Conservation (phyloP, 495 filamentous ascomycete genomes). For the Daldinia concentrica region DNA sequence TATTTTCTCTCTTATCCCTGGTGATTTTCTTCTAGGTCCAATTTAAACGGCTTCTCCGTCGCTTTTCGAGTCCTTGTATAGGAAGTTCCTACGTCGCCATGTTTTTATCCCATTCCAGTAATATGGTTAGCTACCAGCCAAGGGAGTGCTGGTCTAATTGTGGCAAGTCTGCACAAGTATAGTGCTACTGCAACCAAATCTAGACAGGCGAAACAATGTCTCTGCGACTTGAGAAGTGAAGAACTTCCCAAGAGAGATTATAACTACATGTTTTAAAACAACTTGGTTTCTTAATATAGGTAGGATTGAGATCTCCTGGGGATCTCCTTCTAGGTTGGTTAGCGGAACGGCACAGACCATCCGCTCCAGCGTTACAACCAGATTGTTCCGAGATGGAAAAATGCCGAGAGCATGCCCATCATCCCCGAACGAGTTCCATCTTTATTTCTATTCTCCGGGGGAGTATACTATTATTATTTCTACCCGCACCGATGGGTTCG, state of each 20-base stretch:
- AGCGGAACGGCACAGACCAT: constrained; percentile 10
- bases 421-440: constrained; percentile 7
- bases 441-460: not conserved
- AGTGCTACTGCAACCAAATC: constrained; percentile 7
- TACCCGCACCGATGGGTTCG: constrained; percentile 11
- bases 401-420: not conserved
- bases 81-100: not conserved
- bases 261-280: constrained; percentile 16
- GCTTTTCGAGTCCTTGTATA: not conserved
- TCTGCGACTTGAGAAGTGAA: not conserved
- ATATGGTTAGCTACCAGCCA: constrained; percentile 1
- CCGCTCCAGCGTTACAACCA: constrained; percentile 11
- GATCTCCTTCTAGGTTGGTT: constrained; percentile 21
- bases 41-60: not conserved
- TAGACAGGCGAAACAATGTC: not conserved
- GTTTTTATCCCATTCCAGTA: constrained; percentile 1
- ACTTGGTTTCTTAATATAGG: constrained; percentile 16
- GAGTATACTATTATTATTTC: constrained; percentile 6
- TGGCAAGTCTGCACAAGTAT: not conserved
- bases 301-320: constrained; percentile 1
- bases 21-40: not conserved
- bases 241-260: constrained; percentile 10
- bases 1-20: constrained; percentile 24
- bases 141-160: constrained; percentile 12
- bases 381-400: constrained; percentile 22